phyloP scores from a whole-genome alignment of 1,139 yeast species.

The Groenewaldozyma sp. region DNA sequence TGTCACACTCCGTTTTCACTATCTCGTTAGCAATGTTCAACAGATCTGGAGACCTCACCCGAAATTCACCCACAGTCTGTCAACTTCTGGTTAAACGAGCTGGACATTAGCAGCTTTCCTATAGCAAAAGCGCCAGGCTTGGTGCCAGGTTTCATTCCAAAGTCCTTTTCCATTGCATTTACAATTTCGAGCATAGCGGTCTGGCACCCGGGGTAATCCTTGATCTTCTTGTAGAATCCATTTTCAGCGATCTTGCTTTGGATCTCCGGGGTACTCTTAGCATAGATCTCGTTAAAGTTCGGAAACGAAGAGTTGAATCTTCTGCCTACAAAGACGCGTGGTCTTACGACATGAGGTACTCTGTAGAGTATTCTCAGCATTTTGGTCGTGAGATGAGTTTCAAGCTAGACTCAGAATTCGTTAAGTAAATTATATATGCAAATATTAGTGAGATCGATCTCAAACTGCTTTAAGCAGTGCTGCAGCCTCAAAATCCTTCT shows the following conservation, averaged over 20 bases:
- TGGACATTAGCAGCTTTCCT: background rate
- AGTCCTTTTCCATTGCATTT: background rate
- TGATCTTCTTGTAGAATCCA: background rate
- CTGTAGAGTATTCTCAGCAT: no score
- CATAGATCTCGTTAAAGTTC: slow-evolving; percentile 1
- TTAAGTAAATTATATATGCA: no score
- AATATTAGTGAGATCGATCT: no score
- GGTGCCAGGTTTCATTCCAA: background rate
- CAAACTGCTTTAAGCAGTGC: no score
- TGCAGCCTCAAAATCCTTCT: no score
- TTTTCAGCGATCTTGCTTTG: background rate
- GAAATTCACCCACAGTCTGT: background rate
- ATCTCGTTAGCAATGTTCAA: background rate
- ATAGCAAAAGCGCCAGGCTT: slow-evolving; percentile 1
- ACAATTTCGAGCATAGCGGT: slow-evolving; percentile 1
- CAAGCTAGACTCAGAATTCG: no score
- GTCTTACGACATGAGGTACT: no score
- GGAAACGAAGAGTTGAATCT: background rate
- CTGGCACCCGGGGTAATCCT: slow-evolving; percentile 1
- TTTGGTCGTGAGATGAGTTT: no score
- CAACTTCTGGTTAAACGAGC: background rate
- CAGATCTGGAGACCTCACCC: background rate
- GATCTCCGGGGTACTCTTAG: background rate
- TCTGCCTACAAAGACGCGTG: no score
- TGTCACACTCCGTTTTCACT: slow-evolving; percentile 14